Base-by-base conservation (phyloP, 1,284 basidiomycete genomes). In the Tylopilus sp. region DNA sequence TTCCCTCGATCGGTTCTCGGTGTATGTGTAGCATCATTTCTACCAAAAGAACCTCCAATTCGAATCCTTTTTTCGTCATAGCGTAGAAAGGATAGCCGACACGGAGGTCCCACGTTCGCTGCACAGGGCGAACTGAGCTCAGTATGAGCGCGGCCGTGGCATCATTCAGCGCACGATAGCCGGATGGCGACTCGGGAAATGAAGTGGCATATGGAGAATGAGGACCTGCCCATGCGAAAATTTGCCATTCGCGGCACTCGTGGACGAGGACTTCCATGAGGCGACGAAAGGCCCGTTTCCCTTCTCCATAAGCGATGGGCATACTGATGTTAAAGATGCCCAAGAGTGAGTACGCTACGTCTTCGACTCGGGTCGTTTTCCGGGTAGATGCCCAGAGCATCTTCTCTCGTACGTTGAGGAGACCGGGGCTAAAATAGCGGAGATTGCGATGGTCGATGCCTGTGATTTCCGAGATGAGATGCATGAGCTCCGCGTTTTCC, bases 301-400 rank as follows among this genome's bases (percentile, higher is more conserved):
- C 63, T 32, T 67, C 58, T 31, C 65, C 65, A 13, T 65, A 67
- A 1, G 61, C 54, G 15, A 63, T 54, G 8, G 48, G 50, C 31
- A 67, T 61, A 50, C 53, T 67, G 32, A 65, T 52, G 31, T 65
- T 48, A 29, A 64, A 53, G 33, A 63, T 64, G 8, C 61, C 62
- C 13, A 62, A 31, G n/a, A 64, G 58, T 15, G 48, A 60, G 24
- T 61, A 65, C 13, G 61, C 60, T n/a, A 57, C 35, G 29, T 64
- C 61, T 41, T 63, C 62, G 15, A 43, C 37, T 14, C 43, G 55
- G 7, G 61, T 63, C 5, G 61, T 65, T n/a, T 40, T 43, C 37
- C 63, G 36, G 25, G 28, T 43, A 7, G 58, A 60, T 2, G 63
- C 63, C 65, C 65, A 61, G 7, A 56, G 31, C 61, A 65, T 54